Conservation (phyloP, 192 early-diverging fungal genomes). For the Podila epigama region DNA sequence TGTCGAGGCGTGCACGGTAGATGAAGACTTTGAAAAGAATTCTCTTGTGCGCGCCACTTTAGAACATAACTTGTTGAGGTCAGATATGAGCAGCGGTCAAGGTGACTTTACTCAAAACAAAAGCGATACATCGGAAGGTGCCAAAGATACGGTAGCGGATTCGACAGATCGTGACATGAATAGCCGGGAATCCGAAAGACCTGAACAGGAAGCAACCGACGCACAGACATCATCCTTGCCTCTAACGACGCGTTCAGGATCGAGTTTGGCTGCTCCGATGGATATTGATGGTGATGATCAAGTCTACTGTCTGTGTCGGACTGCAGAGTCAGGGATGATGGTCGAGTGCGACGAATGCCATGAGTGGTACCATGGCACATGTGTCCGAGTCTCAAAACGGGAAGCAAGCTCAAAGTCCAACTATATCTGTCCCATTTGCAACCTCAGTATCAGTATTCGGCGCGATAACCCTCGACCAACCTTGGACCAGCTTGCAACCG, state of each 20-base stretch:
- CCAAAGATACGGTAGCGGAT: too few species aligned
- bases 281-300: slow-evolving; percentile 19
- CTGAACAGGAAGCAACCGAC: too few species aligned
- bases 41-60: too few species aligned
- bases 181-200: too few species aligned
- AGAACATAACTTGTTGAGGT: too few species aligned
- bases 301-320: slow-evolving; percentile 69
- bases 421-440: slow-evolving; percentile 67
- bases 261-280: neutral
- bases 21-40: slow-evolving; percentile 11
- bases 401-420: slow-evolving; percentile 51
- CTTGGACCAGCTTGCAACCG: slow-evolving; percentile 35
- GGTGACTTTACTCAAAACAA: too few species aligned
- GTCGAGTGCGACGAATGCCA: slow-evolving; percentile 71
- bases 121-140: too few species aligned
- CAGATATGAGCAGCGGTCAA: too few species aligned
- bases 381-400: slow-evolving; percentile 55
- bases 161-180: too few species aligned
- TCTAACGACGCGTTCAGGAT: too few species aligned
- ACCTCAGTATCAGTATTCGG: slow-evolving; percentile 33
- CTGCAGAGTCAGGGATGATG: slow-evolving; percentile 69
- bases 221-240: too few species aligned
- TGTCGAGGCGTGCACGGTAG: slow-evolving; percentile 22
- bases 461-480: slow-evolving; percentile 48
- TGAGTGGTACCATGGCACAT: slow-evolving; percentile 73